Evolutionary conservation across 2,329 filamentous ascomycete species (phyloP), one percentile per base, ranked within the genome.

Genomic region (Cladosporium austrohemisphaericum): DNA sequence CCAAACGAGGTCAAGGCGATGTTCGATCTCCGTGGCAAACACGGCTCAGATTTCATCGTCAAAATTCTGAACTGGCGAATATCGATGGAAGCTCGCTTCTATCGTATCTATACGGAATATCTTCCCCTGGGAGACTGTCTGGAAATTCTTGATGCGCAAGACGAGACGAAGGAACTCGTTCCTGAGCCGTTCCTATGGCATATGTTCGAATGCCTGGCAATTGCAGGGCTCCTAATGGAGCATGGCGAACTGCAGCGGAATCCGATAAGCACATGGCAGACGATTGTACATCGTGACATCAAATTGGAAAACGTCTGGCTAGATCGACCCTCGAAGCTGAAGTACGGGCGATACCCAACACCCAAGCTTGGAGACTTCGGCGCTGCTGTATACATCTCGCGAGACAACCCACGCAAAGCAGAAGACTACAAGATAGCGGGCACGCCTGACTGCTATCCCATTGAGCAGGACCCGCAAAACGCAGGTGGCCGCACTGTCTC

Each of bases 201-300:
- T 18, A 43, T 47, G 3, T 52, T 57, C 35, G 44, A 45, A 11
- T 47, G 26, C 33, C 23, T 57, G 14, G 50, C 46, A 9, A 48
- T 22, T 4, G 52, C 48, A 2, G 55, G 53, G 10, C 25, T 50
- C 3, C 33, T 55, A 10, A 55, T 57, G 53, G 43, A 52, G 36
- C 33, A 41, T 3, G 53, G 51, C 26, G 31, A 49, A 29, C 20
- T 47, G 3, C 9, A 32, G 4, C 38, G 14, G n/a, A 14, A 22
- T 3, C 41, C 33, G 8, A 18, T 36, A 3, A 26, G 46, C 16
- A n/a, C 25, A 4, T 55, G 52, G 52, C 25, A 23, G 5, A 9
- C 35, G n/a, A 56, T 56, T 19, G 47, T 56, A 4, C 54, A 56
- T 14, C 47, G 52, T 6, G 54, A 56, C 32, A 41, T 49, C 28